Evolutionary conservation across 441 rosid genomes (phyloP), one percentile per base, ranked within the genome.

Genomic region (Mallotus japonicus): DNA sequence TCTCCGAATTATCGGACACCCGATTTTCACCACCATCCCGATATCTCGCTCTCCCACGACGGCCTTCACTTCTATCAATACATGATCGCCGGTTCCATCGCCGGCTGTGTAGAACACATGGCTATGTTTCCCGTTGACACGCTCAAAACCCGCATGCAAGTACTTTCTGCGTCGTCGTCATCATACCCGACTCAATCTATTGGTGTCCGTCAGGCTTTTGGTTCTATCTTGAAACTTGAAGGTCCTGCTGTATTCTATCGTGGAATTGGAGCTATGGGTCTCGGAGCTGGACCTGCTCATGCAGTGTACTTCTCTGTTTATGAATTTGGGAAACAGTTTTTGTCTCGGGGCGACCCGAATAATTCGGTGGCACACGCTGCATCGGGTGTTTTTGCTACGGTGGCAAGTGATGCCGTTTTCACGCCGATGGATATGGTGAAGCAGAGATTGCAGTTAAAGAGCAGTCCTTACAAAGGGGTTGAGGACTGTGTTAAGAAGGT

Each of bases 361-460:
- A 86, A 80, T 70, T 71, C 84, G 17, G 64, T 46, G 13, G 87
- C 80, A 6, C 89, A 89, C 58, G 91, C 91, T 0, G 77, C 71
- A 16, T 83, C 91, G 0, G 93, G 93, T 0, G 84, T 87, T 5
- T 84, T 54, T n/a, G 87, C 90, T 11, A 89, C 91, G 40, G 87
- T 89, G 19, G 81, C 84, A 0, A 92, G 95, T 47, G 96, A 92
- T 54, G 93, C 90, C 0, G 93, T 89, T 32, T 79, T 93, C 8
- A 91, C 95, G 15, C 98, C 98, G 0, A 89, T 91, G 92, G 98
- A 93, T 75, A 73, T 88, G 88, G 98, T 93, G 79, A 93, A 89
- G 86, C 93, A 89, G 84, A 85, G 91, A 78, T 74, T 89, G 75
- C 91, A 89, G 69, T 59, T 87, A 75, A 80, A 76, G 77, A 75